phyloP scores from a whole-genome alignment of 169 alveolate species.

The Babesia bovis region DNA sequence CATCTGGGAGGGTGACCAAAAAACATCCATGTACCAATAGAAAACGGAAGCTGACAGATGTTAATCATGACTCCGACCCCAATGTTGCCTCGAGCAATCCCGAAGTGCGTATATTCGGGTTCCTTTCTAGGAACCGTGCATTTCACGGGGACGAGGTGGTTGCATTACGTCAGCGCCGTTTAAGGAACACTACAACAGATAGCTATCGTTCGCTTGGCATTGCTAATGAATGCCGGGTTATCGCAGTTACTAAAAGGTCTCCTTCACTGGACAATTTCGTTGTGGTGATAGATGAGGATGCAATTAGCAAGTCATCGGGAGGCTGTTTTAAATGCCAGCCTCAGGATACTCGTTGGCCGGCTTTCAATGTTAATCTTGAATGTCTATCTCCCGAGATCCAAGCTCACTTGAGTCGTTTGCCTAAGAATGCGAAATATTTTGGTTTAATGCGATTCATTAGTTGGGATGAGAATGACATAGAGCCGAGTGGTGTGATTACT shows the following conservation, averaged over 20 bases:
- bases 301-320: background rate
- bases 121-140: constrained; percentile 77
- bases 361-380: constrained; percentile 30
- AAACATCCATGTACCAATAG: background rate
- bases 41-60: background rate
- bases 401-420: background rate
- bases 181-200: constrained; percentile 16
- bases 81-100: background rate
- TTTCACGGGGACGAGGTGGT: constrained; percentile 76
- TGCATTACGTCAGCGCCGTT: constrained; percentile 64
- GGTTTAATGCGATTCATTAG: constrained; percentile 29
- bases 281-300: constrained; percentile 10
- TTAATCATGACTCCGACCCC: constrained; percentile 14
- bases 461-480: constrained; percentile 51
- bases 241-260: constrained; percentile 24
- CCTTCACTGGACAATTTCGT: constrained; percentile 41
- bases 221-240: constrained; percentile 44
- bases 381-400: background rate
- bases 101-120: constrained; percentile 68
- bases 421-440: constrained; percentile 8
- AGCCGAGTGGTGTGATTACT: constrained; percentile 48
- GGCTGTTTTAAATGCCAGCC: constrained; percentile 55
- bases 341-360: constrained; percentile 62
- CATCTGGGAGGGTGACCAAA: background rate
- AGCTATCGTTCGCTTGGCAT: background rate